phyloP scores from a whole-genome alignment of 805 yeast genomes.

The Lipomyces sp. region DNA sequence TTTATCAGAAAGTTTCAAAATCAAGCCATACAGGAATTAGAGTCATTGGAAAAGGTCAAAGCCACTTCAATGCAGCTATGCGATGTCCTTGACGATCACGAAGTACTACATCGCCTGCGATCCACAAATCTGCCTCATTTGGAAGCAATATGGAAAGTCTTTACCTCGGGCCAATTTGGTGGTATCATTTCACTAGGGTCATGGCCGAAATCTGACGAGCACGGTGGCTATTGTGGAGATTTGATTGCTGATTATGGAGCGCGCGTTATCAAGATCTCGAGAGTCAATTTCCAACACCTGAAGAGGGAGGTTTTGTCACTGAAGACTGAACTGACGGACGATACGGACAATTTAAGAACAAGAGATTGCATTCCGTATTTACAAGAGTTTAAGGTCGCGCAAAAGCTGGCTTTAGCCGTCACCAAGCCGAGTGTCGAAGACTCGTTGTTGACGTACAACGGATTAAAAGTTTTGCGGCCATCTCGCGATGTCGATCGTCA shows the following conservation, averaged over 20 bases:
- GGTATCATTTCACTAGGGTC: constrained; percentile 23
- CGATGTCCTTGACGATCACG: not conserved
- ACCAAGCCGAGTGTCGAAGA: constrained; percentile 6
- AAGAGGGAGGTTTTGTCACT: constrained; percentile 14
- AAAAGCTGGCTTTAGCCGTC: constrained; percentile 5
- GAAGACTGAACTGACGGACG: constrained; percentile 16
- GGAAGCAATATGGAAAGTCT: constrained; percentile 24
- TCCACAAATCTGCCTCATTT: constrained; percentile 28
- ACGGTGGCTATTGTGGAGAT: constrained; percentile 12
- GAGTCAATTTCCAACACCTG: constrained; percentile 11
- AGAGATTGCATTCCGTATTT: constrained; percentile 3
- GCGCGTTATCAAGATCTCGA: constrained; percentile 14
- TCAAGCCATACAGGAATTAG: constrained; percentile 18
- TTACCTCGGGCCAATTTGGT: constrained; percentile 2
- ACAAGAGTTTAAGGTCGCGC: constrained; percentile 4
- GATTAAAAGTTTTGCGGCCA: constrained; percentile 7
- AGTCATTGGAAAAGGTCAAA: constrained; percentile 14
- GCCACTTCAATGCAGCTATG: not conserved
- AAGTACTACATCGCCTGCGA: constrained; percentile 15
- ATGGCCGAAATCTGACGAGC: constrained; percentile 14
- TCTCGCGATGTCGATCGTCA: not conserved
- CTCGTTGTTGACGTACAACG: not conserved
- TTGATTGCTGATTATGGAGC: constrained; percentile 18
- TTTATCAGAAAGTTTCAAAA: constrained; percentile 16
- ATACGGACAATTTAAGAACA: not conserved